A percentile compares a stretch with the other conserved stretches of the same genome.
Evolutionary conservation across 805 yeast genomes (phyloP).

Genomic region (Saturnispora silvae): DNA sequence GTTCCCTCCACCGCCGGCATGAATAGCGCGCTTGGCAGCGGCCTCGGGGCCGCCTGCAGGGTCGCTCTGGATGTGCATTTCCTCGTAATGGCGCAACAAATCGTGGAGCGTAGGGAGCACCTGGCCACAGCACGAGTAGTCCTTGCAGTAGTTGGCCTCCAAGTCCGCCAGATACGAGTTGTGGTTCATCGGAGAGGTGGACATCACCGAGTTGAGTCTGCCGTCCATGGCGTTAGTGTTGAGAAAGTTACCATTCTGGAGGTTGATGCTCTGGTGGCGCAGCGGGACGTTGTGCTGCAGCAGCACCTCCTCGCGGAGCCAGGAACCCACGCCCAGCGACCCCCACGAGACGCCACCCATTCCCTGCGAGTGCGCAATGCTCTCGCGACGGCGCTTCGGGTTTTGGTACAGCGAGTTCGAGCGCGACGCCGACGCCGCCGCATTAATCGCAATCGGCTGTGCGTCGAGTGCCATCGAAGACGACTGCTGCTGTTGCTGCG

Average conservation of each 20-base stretch:
- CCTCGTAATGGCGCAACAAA: constrained; percentile 87
- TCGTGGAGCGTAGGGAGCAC: constrained; percentile 89
- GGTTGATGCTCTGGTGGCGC: constrained; percentile 13
- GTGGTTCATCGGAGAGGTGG: constrained; percentile 51
- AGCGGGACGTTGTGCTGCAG: constrained; percentile 24
- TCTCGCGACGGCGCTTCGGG: constrained; percentile 68
- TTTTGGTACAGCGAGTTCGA: constrained; percentile 29
- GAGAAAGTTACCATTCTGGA: constrained; percentile 13
- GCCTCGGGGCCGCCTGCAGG: constrained; percentile 24
- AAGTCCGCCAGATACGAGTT: constrained; percentile 82
- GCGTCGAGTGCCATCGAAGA: constrained; percentile 8
- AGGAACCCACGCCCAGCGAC: constrained; percentile 84
- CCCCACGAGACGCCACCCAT: constrained; percentile 99
- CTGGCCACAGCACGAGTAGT: constrained; percentile 93
- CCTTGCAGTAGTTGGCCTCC: constrained; percentile 94
- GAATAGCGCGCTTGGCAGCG: constrained; percentile 19
- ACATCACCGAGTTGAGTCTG: constrained; percentile 22
- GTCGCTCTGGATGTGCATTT: constrained; percentile 69
- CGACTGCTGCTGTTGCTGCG: constrained; percentile 14
- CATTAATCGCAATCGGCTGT: constrained; percentile 33
- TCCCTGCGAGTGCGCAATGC: constrained; percentile 92
- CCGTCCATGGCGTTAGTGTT: constrained; percentile 18
- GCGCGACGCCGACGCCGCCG: constrained; percentile 27
- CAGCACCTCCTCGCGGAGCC: constrained; percentile 91
- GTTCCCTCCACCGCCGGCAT: constrained; percentile 28